Evolutionary conservation across 2,329 filamentous ascomycete genomes (phyloP).

Genomic region (Cyphellophora attinorum): DNA sequence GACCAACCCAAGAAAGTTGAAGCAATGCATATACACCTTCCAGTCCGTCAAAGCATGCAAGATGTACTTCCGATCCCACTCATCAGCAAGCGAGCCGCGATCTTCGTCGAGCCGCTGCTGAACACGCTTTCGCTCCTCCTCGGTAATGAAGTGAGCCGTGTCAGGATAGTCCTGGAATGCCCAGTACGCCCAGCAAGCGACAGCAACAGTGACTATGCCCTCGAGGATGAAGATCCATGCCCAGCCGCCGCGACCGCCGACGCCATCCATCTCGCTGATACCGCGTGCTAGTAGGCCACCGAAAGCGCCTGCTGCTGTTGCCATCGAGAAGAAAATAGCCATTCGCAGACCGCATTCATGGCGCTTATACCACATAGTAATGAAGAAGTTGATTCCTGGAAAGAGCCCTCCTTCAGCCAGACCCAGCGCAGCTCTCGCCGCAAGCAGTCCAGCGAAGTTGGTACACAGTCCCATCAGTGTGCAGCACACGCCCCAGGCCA

Average conservation of each 20-base stretch:
- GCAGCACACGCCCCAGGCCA: constrained; percentile 38
- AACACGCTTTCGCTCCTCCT: constrained; percentile 9
- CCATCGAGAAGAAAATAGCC: constrained; percentile 14
- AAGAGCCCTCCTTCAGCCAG: constrained; percentile 27
- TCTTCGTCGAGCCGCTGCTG: constrained; percentile 19
- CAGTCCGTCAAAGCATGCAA: constrained; percentile 34
- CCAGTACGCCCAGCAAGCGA: constrained; percentile 33
- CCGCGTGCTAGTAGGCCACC: constrained; percentile 24
- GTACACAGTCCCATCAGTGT: constrained; percentile 42
- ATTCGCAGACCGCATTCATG: constrained; percentile 30
- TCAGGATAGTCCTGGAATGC: constrained; percentile 40
- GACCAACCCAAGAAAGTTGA: constrained; percentile 12
- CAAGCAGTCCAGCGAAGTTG: constrained; percentile 8
- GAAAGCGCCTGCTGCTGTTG: constrained; percentile 12
- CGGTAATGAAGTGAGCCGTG: constrained; percentile 23
- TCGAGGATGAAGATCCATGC: constrained; percentile 46
- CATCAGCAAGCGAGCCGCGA: constrained; percentile 31
- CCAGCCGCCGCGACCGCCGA: constrained; percentile 36
- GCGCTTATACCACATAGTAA: constrained; percentile 28
- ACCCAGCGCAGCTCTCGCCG: constrained; percentile 28
- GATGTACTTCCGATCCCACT: constrained; percentile 36
- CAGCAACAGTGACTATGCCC: constrained; percentile 31
- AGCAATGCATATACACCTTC: constrained; percentile 30
- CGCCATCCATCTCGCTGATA: constrained; percentile 35
- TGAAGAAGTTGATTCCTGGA: constrained; percentile 36